These are phyloP conservation scores for Podosphaera aphanis DNA, from an alignment of 2,329 filamentous ascomycete genomes.

Conservation along the genomic window DNA sequence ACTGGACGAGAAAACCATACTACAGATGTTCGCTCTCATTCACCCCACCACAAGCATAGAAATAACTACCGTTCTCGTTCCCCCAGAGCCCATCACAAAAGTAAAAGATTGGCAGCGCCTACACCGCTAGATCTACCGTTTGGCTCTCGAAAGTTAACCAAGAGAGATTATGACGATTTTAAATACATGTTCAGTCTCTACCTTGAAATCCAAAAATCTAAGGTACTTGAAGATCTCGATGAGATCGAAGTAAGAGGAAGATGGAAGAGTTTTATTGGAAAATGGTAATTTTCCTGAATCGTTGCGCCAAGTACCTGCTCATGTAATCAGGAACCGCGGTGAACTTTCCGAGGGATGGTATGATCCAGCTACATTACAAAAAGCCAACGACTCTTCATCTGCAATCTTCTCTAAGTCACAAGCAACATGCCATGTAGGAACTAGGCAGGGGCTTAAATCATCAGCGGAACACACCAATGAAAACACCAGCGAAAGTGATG, in stretches of 20 bases:
- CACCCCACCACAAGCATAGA: constrained; percentile 10
- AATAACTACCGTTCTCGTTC: constrained; percentile 17
- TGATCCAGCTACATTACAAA: constrained; percentile 37
- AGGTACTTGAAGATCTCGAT: constrained; percentile 42
- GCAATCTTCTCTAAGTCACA: constrained; percentile 3
- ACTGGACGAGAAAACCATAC: neutral
- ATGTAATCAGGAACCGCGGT: constrained; percentile 43
- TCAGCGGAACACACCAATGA: constrained; percentile 2
- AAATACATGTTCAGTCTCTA: constrained; percentile 60
- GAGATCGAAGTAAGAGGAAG: constrained; percentile 57
- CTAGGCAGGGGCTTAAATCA: neutral
- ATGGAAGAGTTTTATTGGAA: constrained; percentile 81
- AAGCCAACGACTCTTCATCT: constrained; percentile 9
- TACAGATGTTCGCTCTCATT: neutral
- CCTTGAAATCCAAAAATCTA: constrained; percentile 65
- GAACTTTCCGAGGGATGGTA: constrained; percentile 87
- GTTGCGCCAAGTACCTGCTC: neutral
- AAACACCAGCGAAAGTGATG: constrained; percentile 12
- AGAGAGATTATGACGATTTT: constrained; percentile 42
- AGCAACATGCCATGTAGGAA: neutral
- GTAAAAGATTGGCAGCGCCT: neutral
- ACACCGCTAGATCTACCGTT: constrained; percentile 25
- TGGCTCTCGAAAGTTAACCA: constrained; percentile 39
- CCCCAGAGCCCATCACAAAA: constrained; percentile 3
- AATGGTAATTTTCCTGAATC: constrained; percentile 37